Base-by-base conservation (phyloP, 495 filamentous ascomycete genomes). In the Penicillium fimorum region DNA sequence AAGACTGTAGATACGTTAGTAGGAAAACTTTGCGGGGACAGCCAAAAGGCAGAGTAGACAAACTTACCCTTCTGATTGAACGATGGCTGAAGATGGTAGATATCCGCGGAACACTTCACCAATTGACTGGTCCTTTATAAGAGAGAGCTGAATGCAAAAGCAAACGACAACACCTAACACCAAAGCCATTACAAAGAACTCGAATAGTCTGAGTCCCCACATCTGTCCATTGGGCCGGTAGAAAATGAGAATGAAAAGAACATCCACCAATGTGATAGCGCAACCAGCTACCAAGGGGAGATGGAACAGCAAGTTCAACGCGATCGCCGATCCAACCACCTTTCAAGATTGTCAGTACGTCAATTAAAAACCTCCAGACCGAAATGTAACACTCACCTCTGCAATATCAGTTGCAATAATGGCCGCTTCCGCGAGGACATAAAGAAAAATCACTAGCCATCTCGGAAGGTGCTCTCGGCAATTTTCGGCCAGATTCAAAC, bases 331-430 rank as follows among this genome's bases (percentile, higher is more conserved):
- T 38, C 92, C 92, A 58, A 96, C 90, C 35, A 96, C 90, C 88
- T 90, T 55, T 27, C 18, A 40, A 37, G 17, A 8, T 22, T n/a
- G 33, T 64, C 44, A 56, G 55, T 37, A 24, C 3, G 1, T 13
- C n/a, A 7, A 41, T 30, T 7, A 17, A 7, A 18, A n/a, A 27
- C 1, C 5, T 13, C 18, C n/a, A 43, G 10, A 18, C 11, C 24
- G 30, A 46, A 51, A 22, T 10, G 13, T 38, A 15, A 37, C 17
- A 56, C 66, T 29, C 70, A 82, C 84, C 80, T 96, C 92, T 43
- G 92, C 91, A 67, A 96, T 92, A 71, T 95, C 90, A 3, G 90
- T 95, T 3, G 90, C 90, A 58, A 95, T 84, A 64, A 95, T 93
- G 48, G 90, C 90, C 13, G 79, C 81, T 69, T 95, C 90, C 8